These are phyloP conservation scores for Plenodomus biglobosus DNA, from an alignment of 2,329 filamentous ascomycete genomes.

Conservation along the genomic window DNA sequence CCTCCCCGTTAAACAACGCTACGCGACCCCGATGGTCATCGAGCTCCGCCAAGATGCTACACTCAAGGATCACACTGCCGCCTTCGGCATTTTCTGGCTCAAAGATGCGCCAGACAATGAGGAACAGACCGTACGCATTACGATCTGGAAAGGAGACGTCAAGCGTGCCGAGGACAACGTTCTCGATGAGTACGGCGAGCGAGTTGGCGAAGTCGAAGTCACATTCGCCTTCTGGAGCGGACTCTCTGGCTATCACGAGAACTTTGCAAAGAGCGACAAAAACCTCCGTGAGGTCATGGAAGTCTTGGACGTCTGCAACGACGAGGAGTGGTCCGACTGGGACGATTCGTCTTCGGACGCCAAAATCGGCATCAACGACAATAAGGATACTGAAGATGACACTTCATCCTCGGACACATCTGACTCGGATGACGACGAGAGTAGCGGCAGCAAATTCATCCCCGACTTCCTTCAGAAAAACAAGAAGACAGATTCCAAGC, in stretches of 20 bases:
- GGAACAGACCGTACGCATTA: slow-evolving; percentile 58
- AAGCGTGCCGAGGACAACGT: slow-evolving; percentile 54
- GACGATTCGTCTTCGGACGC: slow-evolving; percentile 31
- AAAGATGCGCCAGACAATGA: slow-evolving; percentile 70
- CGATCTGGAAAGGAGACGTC: slow-evolving; percentile 68
- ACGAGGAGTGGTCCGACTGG: slow-evolving; percentile 53
- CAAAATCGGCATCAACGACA: slow-evolving; percentile 12
- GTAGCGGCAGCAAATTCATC: slow-evolving; percentile 16
- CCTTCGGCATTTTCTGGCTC: slow-evolving; percentile 68
- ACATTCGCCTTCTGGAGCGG: slow-evolving; percentile 63
- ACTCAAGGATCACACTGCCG: slow-evolving; percentile 58
- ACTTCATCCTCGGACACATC: slow-evolving; percentile 23
- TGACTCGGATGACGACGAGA: slow-evolving; percentile 20
- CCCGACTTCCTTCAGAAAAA: slow-evolving; percentile 28
- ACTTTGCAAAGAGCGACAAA: slow-evolving; percentile 56
- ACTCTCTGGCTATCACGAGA: slow-evolving; percentile 60
- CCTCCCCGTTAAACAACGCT: slow-evolving; percentile 63
- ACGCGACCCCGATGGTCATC: slow-evolving; percentile 58
- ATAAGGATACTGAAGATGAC: slow-evolving; percentile 41
- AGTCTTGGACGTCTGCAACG: slow-evolving; percentile 62
- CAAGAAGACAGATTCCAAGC: slow-evolving; percentile 24
- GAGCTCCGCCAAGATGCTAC: slow-evolving; percentile 61
- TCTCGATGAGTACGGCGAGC: slow-evolving; percentile 56
- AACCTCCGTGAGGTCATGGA: slow-evolving; percentile 64
- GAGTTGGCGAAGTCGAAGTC: slow-evolving; percentile 61